Percentiles rank a stretch among this genome's conserved stretches.
phyloP scores from a whole-genome alignment of 148 eudicot genomes.

The Arbutus unedo region DNA sequence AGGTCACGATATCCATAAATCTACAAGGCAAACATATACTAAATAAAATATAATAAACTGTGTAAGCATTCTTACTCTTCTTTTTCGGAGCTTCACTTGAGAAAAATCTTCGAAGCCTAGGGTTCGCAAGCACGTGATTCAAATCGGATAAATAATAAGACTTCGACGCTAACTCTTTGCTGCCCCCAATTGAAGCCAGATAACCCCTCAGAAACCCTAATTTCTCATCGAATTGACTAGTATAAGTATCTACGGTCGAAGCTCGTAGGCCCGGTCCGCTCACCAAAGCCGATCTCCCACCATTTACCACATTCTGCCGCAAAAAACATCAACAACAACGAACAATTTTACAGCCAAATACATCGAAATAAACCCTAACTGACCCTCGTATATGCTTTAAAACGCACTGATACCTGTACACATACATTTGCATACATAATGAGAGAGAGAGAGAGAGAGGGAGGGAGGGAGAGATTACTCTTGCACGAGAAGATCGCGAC shows the following conservation, averaged over 20 bases:
- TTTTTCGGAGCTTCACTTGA: constrained; percentile 76
- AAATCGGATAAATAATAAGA: constrained; percentile 42
- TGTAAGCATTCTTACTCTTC: constrained; percentile 43
- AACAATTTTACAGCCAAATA: background rate
- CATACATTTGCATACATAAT: background rate
- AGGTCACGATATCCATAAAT: background rate
- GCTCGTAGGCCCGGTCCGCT: constrained; percentile 28
- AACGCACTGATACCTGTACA: background rate
- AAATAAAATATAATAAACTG: background rate
- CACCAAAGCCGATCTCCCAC: constrained; percentile 34
- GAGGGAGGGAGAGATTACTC: constrained; percentile 31
- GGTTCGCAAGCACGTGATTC: constrained; percentile 42
- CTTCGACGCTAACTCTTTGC: constrained; percentile 23
- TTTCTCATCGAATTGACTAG: constrained; percentile 34
- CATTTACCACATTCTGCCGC: constrained; percentile 58
- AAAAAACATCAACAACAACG: constrained; percentile 6
- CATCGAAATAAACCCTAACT: constrained; percentile 2
- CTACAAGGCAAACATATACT: background rate
- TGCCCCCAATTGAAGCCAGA: constrained; percentile 48
- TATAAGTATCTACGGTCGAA: constrained; percentile 16
- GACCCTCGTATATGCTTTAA: background rate
- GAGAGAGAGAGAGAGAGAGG: background rate
- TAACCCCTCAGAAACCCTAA: constrained; percentile 67
- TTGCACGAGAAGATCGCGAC: constrained; percentile 47
- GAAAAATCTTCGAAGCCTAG: constrained; percentile 51